phyloP scores from a whole-genome alignment of 139 green algal genomes.

The Tetradesmus obliquus region DNA sequence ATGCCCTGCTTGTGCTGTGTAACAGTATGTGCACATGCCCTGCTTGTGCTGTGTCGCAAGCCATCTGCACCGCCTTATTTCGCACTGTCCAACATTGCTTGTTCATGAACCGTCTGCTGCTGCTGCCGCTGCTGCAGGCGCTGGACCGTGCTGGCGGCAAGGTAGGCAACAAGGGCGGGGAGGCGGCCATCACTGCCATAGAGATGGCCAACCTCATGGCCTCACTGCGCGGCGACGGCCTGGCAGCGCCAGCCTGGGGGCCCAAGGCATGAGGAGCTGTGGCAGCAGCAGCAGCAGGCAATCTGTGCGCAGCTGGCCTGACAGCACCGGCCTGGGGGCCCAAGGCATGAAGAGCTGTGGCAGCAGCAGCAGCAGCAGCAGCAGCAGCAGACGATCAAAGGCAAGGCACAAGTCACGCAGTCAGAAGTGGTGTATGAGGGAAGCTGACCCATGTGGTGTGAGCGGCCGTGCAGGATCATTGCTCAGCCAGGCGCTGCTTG shows the following conservation, averaged over 20 bases:
- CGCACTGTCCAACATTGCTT: too few relatives aligned
- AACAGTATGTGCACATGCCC: background rate
- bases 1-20: too few relatives aligned
- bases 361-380: background rate
- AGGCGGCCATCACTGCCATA: constrained; percentile 89
- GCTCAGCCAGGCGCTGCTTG: too few relatives aligned
- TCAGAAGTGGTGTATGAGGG: too few relatives aligned
- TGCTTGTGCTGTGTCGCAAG: background rate
- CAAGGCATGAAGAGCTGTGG: background rate
- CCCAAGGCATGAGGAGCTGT: too few relatives aligned
- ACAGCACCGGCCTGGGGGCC: constrained; percentile 6
- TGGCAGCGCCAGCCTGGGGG: constrained; percentile 59
- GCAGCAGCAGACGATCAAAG: too few relatives aligned
- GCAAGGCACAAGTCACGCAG: too few relatives aligned
- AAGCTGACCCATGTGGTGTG: too few relatives aligned
- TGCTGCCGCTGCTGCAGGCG: constrained; percentile 67
- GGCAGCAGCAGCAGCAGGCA: background rate
- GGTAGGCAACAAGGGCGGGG: constrained; percentile 96
- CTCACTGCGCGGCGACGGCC: constrained; percentile 63
- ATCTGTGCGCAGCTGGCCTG: background rate
- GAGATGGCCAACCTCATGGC: constrained; percentile 89
- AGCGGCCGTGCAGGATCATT: too few relatives aligned
- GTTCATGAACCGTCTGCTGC: too few relatives aligned
- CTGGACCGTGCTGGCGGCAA: constrained; percentile 96
- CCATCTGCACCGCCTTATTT: too few relatives aligned